These are phyloP conservation scores for Fusarium sp. DNA, from an alignment of 2,329 filamentous ascomycete genomes.

Conservation along the genomic window DNA sequence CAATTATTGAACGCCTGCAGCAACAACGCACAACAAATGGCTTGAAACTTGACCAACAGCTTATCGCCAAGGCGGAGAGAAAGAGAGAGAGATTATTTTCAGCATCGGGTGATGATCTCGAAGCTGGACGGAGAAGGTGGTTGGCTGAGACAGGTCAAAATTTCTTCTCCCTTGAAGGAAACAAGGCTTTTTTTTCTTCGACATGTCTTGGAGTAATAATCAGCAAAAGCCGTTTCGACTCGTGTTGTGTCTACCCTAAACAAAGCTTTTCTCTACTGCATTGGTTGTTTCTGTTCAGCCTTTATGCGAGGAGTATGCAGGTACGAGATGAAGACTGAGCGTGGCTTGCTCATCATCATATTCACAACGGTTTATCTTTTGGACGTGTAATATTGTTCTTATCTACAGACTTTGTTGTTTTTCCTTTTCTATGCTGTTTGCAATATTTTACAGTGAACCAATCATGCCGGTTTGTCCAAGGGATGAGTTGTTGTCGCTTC, in stretches of 20 bases:
- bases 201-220: neutral
- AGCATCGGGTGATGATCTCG: neutral
- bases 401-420: neutral
- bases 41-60: neutral
- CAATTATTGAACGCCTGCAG: neutral
- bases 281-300: neutral
- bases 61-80: neutral
- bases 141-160: neutral
- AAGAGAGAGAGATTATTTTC: neutral
- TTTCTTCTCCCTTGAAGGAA: neutral
- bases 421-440: neutral
- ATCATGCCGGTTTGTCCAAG: neutral
- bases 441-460: neutral
- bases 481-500: neutral
- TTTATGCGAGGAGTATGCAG: neutral
- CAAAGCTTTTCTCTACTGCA: neutral
- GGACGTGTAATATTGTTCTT: neutral
- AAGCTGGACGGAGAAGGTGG: neutral
- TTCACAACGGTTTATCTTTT: neutral
- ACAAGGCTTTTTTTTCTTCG: neutral
- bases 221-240: neutral
- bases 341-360: neutral
- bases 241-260: constrained; percentile 3
- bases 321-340: neutral
- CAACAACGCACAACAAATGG: neutral